These are phyloP conservation scores for Flaveria sonorensis DNA, from an alignment of 129 eudicot genomes.

Conservation along the genomic window DNA sequence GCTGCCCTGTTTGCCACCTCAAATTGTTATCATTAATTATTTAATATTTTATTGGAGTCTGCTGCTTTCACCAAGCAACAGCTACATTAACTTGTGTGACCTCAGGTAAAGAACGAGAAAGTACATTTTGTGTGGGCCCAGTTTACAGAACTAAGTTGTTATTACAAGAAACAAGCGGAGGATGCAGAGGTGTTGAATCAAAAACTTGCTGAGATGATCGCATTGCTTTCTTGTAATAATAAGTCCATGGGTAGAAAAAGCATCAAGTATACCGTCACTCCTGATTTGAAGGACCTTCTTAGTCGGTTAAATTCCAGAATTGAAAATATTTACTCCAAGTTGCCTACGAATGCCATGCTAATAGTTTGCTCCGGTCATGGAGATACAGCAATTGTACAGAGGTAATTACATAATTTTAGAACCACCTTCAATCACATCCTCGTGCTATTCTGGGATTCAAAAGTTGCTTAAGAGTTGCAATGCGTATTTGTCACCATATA, in stretches of 20 bases:
- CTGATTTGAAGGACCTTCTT: constrained; percentile 68
- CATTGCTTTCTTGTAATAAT: constrained; percentile 71
- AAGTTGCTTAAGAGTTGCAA: neutral
- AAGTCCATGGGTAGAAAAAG: constrained; percentile 50
- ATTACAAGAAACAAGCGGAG: constrained; percentile 77
- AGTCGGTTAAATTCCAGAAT: constrained; percentile 58
- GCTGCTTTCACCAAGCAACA: constrained; percentile 4
- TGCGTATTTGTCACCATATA: too few species aligned
- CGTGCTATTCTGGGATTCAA: neutral
- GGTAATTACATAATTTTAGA: constrained; percentile 44
- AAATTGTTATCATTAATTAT: neutral
- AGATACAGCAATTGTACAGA: constrained; percentile 80
- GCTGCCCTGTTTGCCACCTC: neutral
- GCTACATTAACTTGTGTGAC: constrained; percentile 16
- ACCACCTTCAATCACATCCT: neutral
- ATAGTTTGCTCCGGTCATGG: constrained; percentile 95
- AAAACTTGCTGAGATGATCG: constrained; percentile 82
- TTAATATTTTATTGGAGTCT: neutral
- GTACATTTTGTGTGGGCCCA: constrained; percentile 91
- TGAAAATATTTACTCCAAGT: constrained; percentile 50
- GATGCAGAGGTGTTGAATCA: constrained; percentile 56
- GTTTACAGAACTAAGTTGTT: constrained; percentile 64
- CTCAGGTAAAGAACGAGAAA: constrained; percentile 73
- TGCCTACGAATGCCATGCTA: constrained; percentile 83
- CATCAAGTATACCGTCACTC: constrained; percentile 49